These are phyloP conservation scores for Penicillium antarcticum DNA, from an alignment of 495 filamentous ascomycete species.

Conservation along the genomic window DNA sequence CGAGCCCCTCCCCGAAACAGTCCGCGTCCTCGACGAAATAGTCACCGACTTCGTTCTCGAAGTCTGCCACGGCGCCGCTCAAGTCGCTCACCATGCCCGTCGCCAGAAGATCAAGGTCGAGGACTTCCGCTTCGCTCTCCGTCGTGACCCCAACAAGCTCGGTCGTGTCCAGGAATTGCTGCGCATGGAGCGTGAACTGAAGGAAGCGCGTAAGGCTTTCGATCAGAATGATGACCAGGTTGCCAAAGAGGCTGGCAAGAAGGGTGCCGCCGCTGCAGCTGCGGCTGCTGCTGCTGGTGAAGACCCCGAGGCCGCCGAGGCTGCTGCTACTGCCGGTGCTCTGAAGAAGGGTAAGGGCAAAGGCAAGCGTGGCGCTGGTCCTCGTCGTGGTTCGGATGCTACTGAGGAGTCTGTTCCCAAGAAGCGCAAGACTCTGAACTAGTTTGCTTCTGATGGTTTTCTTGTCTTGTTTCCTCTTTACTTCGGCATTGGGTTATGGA, in stretches of 20 bases:
- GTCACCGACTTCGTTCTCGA: conserved; percentile 88
- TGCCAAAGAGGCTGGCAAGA: conserved; percentile 41
- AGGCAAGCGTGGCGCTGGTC: conserved; percentile 33
- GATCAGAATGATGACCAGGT: conserved; percentile 53
- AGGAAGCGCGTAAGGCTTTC: conserved; percentile 69
- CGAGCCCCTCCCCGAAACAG: conserved; percentile 73
- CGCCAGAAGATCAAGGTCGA: conserved; percentile 97
- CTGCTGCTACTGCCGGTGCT: conserved; percentile 17
- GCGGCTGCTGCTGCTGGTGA: conserved; percentile 7
- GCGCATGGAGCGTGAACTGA: conserved; percentile 74
- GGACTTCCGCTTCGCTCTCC: conserved; percentile 90
- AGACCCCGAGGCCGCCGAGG: conserved; percentile 19
- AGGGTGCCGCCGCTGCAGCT: conserved; percentile 14
- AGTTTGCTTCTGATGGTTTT: conserved; percentile 8
- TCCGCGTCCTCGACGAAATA: conserved; percentile 88
- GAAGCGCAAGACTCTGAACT: conserved; percentile 37
- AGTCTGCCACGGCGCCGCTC: conserved; percentile 82
- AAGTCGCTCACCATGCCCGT: conserved; percentile 73
- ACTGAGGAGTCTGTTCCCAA: conserved; percentile 41
- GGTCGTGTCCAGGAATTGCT: conserved; percentile 87
- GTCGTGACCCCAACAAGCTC: conserved; percentile 78
- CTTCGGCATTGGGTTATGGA: neutral
- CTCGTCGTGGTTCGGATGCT: conserved; percentile 38
- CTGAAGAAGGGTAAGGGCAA: conserved; percentile 42
- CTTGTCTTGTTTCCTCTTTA: neutral